Evolutionary conservation across 2,329 filamentous ascomycete species (phyloP).

Genomic region (Ophiobolus disseminans): DNA sequence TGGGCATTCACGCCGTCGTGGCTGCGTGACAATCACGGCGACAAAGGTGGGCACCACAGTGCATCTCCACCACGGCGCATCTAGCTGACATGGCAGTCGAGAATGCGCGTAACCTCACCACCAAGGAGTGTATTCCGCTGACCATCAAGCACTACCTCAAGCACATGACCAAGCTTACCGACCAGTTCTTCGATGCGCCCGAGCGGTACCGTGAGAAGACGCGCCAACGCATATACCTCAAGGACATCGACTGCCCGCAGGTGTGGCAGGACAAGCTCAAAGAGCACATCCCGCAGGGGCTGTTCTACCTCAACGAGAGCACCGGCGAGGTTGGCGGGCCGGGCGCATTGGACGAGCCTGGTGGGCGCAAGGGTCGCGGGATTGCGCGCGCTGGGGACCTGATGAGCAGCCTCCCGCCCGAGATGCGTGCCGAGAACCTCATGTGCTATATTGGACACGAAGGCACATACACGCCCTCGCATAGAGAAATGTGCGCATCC

Average conservation of each 20-base stretch:
- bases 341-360: conserved; percentile 60
- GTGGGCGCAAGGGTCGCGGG: conserved; percentile 59
- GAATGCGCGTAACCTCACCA: conserved; percentile 79
- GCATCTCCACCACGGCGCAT: conserved; percentile 28
- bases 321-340: conserved; percentile 65
- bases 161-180: conserved; percentile 81
- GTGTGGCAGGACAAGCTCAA: conserved; percentile 85
- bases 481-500: conserved; percentile 97
- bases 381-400: conserved; percentile 82
- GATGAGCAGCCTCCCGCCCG: conserved; percentile 87
- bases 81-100: conserved; percentile 66
- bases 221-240: conserved; percentile 88
- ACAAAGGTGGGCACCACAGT: conserved; percentile 68
- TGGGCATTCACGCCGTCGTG: conserved; percentile 81
- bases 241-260: conserved; percentile 92
- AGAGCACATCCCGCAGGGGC: conserved; percentile 76
- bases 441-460: conserved; percentile 99
- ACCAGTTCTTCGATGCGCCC: conserved; percentile 74
- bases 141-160: conserved; percentile 89
- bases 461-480: conserved; percentile 93
- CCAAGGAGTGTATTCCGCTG: conserved; percentile 77
- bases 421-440: conserved; percentile 93
- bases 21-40: conserved; percentile 79
- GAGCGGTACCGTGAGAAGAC: conserved; percentile 79
- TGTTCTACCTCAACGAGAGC: conserved; percentile 90